Evolutionary conservation across 129 eudicot species (phyloP).

Genomic region (Pulicaria dysenterica): DNA sequence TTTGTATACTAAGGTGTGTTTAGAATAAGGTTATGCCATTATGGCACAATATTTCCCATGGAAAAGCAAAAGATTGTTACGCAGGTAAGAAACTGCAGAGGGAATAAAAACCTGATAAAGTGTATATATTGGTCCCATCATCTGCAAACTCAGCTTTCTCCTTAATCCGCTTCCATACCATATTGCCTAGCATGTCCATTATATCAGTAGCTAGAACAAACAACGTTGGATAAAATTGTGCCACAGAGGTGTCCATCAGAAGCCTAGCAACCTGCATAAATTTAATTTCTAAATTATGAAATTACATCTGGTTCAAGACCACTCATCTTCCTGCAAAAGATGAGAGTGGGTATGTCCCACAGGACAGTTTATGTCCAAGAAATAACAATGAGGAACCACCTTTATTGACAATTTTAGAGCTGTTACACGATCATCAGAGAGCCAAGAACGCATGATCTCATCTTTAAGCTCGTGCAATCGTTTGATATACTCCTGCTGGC

Average conservation of each 20-base stretch:
- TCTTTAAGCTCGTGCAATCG: slow-evolving; percentile 63
- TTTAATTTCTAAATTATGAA: slow-evolving; percentile 19
- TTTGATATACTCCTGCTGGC: slow-evolving; percentile 64
- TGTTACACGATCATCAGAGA: slow-evolving; percentile 61
- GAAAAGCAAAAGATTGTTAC: neutral
- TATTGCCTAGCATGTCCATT: slow-evolving; percentile 80
- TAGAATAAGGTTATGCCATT: neutral
- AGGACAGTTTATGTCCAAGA: neutral
- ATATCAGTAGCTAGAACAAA: slow-evolving; percentile 80
- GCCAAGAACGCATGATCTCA: slow-evolving; percentile 66
- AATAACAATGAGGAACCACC: slow-evolving; percentile 36
- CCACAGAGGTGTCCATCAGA: slow-evolving; percentile 71
- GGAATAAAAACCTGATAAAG: slow-evolving; percentile 53
- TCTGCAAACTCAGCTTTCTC: slow-evolving; percentile 66
- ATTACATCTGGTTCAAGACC: neutral
- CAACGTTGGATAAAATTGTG: slow-evolving; percentile 81
- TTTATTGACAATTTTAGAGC: slow-evolving; percentile 69
- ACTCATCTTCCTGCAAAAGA: neutral
- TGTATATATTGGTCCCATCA: slow-evolving; percentile 51
- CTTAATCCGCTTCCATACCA: slow-evolving; percentile 82
- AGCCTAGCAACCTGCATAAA: slow-evolving; percentile 72
- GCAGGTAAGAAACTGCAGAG: neutral
- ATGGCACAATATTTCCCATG: too few relatives aligned
- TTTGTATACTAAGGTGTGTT: neutral
- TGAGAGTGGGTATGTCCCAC: neutral